Evolutionary conservation across 2,329 filamentous ascomycete genomes (phyloP), one percentile per base, ranked within the genome.

Genomic region (Cryphonectria radicalis): DNA sequence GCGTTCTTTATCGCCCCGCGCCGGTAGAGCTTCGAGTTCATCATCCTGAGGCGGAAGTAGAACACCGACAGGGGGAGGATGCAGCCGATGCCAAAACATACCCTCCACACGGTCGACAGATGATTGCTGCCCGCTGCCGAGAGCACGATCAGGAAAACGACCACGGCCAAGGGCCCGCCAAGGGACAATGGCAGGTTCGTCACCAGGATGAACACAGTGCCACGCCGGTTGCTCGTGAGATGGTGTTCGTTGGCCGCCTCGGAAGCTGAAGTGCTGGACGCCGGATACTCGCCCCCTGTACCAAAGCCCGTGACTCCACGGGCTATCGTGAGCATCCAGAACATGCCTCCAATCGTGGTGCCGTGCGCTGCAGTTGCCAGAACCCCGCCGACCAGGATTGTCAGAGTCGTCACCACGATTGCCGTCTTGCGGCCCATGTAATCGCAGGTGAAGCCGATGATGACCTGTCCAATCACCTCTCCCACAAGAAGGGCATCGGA

Each of bases 201-300:
- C 17, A 87, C 80, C 80, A 88, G 83, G n/a, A 86, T 86, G 70
- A 89, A 87, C 76, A 89, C 84, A 77, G 88, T 87, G 4, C 87
- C 86, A 53, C 86, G 80, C 50, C 81, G 81, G 71, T 84, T 85
- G 53, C 85, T 82, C 66, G 82, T 80, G 19, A 77, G 75, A 10
- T 75, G 77, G 64, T 78, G 81, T 74, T 88, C 86, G 72, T 89
- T 86, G 1, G 86, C 84, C 0, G 87, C 84, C 76, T 90, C 88
- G 17, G 83, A 81, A 0, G 87, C 84, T 59, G 84, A 85, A 3
- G 82, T 81, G 60, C 80, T 80, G 2, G 83, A 85, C 3, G 87
- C 86, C 3, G 87, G 86, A 74, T 89, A 72, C 62, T 72, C 72
- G 37, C 76, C 76, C n/a, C 84, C 84, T 4, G 84, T 83, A 3